Conservation (phyloP, 495 filamentous ascomycete species). For the Penicillium bovifimosum region DNA sequence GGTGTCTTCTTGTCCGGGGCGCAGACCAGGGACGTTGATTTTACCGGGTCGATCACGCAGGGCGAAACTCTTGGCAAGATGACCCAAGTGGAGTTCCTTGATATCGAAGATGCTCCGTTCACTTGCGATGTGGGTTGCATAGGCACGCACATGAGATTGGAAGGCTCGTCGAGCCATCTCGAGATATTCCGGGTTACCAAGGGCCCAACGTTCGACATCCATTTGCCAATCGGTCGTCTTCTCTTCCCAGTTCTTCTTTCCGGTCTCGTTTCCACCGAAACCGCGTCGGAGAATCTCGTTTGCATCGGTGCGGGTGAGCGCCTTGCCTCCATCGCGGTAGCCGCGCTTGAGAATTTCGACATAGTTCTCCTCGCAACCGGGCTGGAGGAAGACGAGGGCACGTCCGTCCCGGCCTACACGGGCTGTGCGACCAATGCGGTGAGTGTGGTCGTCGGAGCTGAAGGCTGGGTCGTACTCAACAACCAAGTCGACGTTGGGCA, state of each 20-base stretch:
- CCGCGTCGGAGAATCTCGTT: slow-evolving; percentile 59
- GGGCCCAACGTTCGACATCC: slow-evolving; percentile 64
- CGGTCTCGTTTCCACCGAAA: slow-evolving; percentile 43
- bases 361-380: slow-evolving; percentile 87
- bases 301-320: slow-evolving; percentile 48
- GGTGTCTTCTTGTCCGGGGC: slow-evolving; percentile 37
- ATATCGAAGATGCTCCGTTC: slow-evolving; percentile 86
- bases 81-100: slow-evolving; percentile 81
- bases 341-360: slow-evolving; percentile 61
- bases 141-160: slow-evolving; percentile 88
- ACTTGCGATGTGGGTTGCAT: slow-evolving; percentile 82
- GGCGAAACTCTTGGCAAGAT: slow-evolving; percentile 89
- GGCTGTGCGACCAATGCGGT: slow-evolving; percentile 91
- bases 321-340: slow-evolving; percentile 51
- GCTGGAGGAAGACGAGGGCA: slow-evolving; percentile 81
- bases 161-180: slow-evolving; percentile 75
- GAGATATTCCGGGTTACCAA: slow-evolving; percentile 54
- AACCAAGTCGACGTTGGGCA: slow-evolving; percentile 89
- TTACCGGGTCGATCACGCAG: slow-evolving; percentile 82
- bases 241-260: slow-evolving; percentile 57
- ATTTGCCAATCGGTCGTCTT: slow-evolving; percentile 73
- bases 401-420: slow-evolving; percentile 86
- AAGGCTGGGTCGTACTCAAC: slow-evolving; percentile 95
- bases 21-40: slow-evolving; percentile 67
- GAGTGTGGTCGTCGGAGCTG: slow-evolving; percentile 82